A percentile compares a stretch with the other conserved stretches of the same genome.
Evolutionary conservation across 129 eudicot genomes (phyloP).

Genomic region (Silybum marianum): DNA sequence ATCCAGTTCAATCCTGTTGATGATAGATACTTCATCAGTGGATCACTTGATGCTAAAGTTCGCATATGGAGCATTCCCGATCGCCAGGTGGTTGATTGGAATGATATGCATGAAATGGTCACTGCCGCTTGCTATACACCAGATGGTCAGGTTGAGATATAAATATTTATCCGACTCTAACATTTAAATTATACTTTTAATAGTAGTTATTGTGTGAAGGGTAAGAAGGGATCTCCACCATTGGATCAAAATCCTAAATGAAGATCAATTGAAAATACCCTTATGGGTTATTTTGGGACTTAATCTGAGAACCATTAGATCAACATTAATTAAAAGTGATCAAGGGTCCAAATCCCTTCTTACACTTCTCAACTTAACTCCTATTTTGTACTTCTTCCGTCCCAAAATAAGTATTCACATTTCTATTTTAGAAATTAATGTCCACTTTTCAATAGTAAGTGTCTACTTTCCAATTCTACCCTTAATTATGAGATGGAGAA

Average conservation of each 20-base stretch:
- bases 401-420: background rate
- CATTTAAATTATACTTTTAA: background rate
- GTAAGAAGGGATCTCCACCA: no score
- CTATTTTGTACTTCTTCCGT: background rate
- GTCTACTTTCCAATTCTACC: background rate
- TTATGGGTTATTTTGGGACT: no score
- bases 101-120: slow-evolving; percentile 97
- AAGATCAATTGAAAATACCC: no score
- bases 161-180: slow-evolving; percentile 15
- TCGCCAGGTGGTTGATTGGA: slow-evolving; percentile 98
- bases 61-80: slow-evolving; percentile 98
- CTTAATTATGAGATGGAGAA: background rate
- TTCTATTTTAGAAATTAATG: background rate
- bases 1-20: slow-evolving; percentile 98
- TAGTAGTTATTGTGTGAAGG: no score
- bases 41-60: slow-evolving; percentile 97
- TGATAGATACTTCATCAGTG: slow-evolving; percentile 95
- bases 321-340: no score
- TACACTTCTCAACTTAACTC: no score
- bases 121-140: slow-evolving; percentile 99
- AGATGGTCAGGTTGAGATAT: slow-evolving; percentile 89
- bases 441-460: background rate
- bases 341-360: no score
- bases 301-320: no score
- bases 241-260: no score